Evolutionary conservation across 768 basidiomycete species (phyloP).

Genomic region (Trametes elegans): DNA sequence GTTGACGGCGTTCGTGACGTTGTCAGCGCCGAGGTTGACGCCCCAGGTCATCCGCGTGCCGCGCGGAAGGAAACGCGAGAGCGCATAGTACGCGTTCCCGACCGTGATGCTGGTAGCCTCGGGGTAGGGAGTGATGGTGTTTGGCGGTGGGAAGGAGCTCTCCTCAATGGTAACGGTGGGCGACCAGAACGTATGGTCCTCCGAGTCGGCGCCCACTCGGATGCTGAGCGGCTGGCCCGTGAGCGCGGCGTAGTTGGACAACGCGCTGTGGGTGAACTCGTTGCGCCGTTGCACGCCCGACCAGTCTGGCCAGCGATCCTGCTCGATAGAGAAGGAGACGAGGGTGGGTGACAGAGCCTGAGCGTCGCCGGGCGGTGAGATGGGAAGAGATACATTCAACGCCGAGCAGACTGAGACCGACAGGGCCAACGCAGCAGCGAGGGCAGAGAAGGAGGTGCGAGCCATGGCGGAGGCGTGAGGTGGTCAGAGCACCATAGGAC

Average conservation of each 20-base stretch:
- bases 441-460: neutral
- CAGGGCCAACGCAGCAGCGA: neutral
- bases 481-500: neutral
- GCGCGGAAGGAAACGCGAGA: conserved; percentile 49
- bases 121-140: conserved; percentile 56
- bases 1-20: conserved; percentile 32
- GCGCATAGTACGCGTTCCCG: conserved; percentile 54
- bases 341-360: conserved; percentile 43
- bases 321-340: conserved; percentile 66
- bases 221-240: conserved; percentile 55
- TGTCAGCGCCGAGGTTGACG: conserved; percentile 53
- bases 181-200: conserved; percentile 59
- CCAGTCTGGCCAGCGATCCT: conserved; percentile 73
- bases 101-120: conserved; percentile 62
- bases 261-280: conserved; percentile 56
- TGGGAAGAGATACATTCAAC: conserved; percentile 40
- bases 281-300: conserved; percentile 49
- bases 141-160: conserved; percentile 47
- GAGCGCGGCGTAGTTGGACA: conserved; percentile 53
- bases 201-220: conserved; percentile 53
- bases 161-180: conserved; percentile 43
- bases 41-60: conserved; percentile 66
- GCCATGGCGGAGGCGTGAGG: neutral
- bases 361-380: conserved; percentile 36
- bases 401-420: neutral